A percentile compares a stretch with the other conserved stretches of the same genome.
These are phyloP conservation scores for Colletotrichum filicis DNA, from an alignment of 2,329 filamentous ascomycete species.

Conservation along the genomic window DNA sequence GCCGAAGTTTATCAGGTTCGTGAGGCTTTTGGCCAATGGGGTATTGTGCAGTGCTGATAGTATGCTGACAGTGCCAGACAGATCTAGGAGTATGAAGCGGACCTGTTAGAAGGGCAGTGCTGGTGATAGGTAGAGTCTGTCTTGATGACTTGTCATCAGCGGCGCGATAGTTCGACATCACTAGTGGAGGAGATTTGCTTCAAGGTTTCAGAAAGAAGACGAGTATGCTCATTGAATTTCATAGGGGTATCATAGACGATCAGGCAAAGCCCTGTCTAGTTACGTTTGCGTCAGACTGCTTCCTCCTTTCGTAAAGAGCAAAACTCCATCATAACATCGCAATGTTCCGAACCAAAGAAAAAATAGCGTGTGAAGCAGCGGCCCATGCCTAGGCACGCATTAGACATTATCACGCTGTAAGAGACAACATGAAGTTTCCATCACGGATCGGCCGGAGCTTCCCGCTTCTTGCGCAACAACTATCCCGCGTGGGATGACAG, in stretches of 20 bases:
- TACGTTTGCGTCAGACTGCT: slow-evolving; percentile 6
- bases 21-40: no score
- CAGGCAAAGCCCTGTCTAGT: slow-evolving; percentile 3
- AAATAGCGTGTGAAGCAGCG: background rate
- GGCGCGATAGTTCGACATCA: no score
- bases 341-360: background rate
- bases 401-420: background rate
- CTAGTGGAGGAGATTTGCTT: no score
- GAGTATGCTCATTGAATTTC: background rate
- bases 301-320: background rate
- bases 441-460: background rate
- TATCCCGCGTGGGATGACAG: background rate
- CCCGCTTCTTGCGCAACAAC: no score
- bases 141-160: no score
- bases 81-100: no score
- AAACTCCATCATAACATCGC: background rate
- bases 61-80: no score
- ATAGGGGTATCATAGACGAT: slow-evolving; percentile 4
- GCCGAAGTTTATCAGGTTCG: no score
- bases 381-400: background rate
- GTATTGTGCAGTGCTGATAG: no score
- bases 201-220: background rate
- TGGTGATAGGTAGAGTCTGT: no score
- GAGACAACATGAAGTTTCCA: background rate
- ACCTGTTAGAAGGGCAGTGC: no score